Conservation (phyloP, 495 filamentous ascomycete genomes). For the Penicillium parvum region DNA sequence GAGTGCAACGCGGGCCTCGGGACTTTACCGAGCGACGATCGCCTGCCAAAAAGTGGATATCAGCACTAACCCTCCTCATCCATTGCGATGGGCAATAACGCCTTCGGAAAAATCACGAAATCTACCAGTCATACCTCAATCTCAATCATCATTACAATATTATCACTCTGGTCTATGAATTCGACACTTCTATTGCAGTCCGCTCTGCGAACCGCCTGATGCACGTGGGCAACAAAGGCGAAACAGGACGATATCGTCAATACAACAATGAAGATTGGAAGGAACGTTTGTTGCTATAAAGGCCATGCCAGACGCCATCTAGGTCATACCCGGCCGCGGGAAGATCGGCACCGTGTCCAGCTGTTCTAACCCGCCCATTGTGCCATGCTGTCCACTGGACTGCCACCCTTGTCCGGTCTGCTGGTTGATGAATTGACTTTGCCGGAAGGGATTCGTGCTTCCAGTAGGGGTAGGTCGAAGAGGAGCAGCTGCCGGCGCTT, state of each 20-base stretch:
- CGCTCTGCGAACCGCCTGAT: no score
- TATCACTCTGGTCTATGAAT: no score
- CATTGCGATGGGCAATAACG: no score
- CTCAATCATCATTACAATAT: no score
- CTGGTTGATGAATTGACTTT: constrained; percentile 81
- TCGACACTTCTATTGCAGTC: no score
- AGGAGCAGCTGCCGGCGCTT: constrained; percentile 38
- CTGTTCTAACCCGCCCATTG: constrained; percentile 80
- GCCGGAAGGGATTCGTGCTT: constrained; percentile 91
- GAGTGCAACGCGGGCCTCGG: no score
- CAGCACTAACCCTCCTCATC: no score
- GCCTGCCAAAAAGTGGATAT: no score
- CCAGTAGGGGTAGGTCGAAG: constrained; percentile 72
- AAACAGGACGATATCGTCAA: no score
- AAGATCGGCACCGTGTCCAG: constrained; percentile 80
- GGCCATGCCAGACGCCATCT: neutral
- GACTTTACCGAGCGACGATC: no score
- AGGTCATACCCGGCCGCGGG: constrained; percentile 62
- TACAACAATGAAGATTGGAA: constrained; percentile 2
- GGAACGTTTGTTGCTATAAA: neutral
- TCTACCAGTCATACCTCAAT: no score
- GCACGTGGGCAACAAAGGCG: neutral
- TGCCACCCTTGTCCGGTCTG: constrained; percentile 86
- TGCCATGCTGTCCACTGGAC: constrained; percentile 59
- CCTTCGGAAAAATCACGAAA: no score